Evolutionary conservation across 2,329 filamentous ascomycete genomes (phyloP), one percentile per base, ranked within the genome.

Genomic region (Nothophaeocryptopus gaeumannii): DNA sequence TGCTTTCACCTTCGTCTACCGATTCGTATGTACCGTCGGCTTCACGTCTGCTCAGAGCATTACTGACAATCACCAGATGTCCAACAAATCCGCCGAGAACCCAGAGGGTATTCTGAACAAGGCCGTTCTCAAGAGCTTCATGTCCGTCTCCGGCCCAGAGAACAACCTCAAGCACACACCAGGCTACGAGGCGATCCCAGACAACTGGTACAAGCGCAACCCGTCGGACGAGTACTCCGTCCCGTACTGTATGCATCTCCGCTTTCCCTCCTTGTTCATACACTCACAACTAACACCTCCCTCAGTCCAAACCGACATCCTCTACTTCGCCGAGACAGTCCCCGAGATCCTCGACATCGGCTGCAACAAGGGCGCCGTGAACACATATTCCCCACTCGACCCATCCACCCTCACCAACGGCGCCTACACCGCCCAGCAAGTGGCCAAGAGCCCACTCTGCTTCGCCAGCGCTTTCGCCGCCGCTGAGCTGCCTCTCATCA

Each of bases 131-230:
- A 72, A 70, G 55, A 67, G 64, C 38, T 74, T 73, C 63, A 68
- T 66, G 51, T 62, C 69, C 45, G 62, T 74, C 36, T 58, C 53
- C 5, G 69, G 68, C 13, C 53, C 62, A 1, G 63, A 65, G 31
- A 62, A 64, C 50, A 62, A 62, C 47, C 53, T 60, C 16, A 50
- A 47, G 9, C 68, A 67, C 58, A 63, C 58, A 2, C 58, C 55
- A 8, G 72, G 70, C 26, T 50, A 68, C 37, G 72, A 75, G 55
- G 59, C 64, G 5, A 72, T 75, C 48, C 73, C 61, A 72, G 37
- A 52, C 45, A 71, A 74, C 57, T 68, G 62, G 63, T 67, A 67
- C 59, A 61, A 60, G 26, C 61, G 67, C 34, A 63, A 64, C 55
- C 39, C 47, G 1, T 36, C 39, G 14, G 60, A 66, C 45, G 56